Evolutionary conservation across 148 eudicot species (phyloP).

Genomic region (Pharnaceum exiguum): DNA sequence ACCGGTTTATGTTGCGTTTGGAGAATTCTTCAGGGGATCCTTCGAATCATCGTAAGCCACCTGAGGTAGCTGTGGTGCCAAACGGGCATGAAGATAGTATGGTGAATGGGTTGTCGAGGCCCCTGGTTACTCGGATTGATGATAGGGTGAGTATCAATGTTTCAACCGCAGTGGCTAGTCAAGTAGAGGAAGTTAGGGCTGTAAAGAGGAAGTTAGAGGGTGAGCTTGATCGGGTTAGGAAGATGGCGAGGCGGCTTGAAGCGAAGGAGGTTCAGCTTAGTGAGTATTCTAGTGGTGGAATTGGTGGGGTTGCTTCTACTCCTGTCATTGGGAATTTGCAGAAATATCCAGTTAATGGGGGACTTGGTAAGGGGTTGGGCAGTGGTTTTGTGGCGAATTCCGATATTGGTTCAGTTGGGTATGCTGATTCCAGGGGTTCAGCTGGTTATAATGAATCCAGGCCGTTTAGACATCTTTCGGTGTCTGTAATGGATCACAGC

Average conservation of each 20-base stretch:
- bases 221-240: slow-evolving; percentile 81
- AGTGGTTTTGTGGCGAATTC: slow-evolving; percentile 37
- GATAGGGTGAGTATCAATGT: slow-evolving; percentile 61
- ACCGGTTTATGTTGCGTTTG: slow-evolving; percentile 3
- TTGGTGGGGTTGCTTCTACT: slow-evolving; percentile 4
- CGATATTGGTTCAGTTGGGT: slow-evolving; percentile 36
- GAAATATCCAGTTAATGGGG: slow-evolving; percentile 31
- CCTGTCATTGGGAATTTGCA: slow-evolving; percentile 30
- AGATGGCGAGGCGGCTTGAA: slow-evolving; percentile 53
- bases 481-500: slow-evolving; percentile 42
- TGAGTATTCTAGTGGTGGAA: slow-evolving; percentile 25
- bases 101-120: slow-evolving; percentile 27
- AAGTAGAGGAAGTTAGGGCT: slow-evolving; percentile 42
- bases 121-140: slow-evolving; percentile 45
- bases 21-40: slow-evolving; percentile 32
- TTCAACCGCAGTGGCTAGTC: slow-evolving; percentile 32
- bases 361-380: slow-evolving; percentile 11
- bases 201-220: slow-evolving; percentile 54
- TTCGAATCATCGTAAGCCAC: slow-evolving; percentile 15
- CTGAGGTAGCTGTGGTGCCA: slow-evolving; percentile 10
- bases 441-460: slow-evolving; percentile 35
- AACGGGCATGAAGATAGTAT: slow-evolving; percentile 25
- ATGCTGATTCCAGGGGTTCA: slow-evolving; percentile 37
- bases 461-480: slow-evolving; percentile 47
- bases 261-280: slow-evolving; percentile 49